phyloP scores from a whole-genome alignment of 306 rosid species.

The Alnus glutinosa region DNA sequence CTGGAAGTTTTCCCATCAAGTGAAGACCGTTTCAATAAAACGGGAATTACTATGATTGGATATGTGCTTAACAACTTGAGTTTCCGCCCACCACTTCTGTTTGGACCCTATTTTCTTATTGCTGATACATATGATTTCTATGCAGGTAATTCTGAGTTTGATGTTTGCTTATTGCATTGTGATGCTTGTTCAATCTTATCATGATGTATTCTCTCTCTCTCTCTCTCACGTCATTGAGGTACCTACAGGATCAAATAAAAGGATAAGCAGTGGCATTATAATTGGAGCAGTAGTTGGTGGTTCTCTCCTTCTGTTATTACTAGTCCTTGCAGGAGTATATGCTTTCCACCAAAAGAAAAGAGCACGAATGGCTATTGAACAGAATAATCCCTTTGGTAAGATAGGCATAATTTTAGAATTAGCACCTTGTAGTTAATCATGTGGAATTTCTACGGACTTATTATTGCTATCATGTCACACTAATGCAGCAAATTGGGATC shows the following conservation, averaged over 20 bases:
- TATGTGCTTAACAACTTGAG: conserved; percentile 48
- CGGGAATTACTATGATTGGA: conserved; percentile 37
- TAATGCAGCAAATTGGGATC: conserved; percentile 49
- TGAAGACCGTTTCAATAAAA: conserved; percentile 42
- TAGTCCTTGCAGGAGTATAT: conserved; percentile 47
- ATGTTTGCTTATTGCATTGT: neutral
- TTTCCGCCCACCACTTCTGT: conserved; percentile 30
- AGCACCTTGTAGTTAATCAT: neutral
- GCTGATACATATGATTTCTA: conserved; percentile 15
- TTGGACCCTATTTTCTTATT: conserved; percentile 52
- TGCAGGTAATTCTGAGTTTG: conserved; percentile 35
- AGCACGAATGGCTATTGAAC: conserved; percentile 37
- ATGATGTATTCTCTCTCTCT: neutral
- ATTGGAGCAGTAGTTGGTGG: conserved; percentile 69
- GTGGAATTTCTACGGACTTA: neutral
- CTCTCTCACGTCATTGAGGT: neutral
- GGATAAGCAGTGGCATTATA: conserved; percentile 36
- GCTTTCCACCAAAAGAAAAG: conserved; percentile 49
- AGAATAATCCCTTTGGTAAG: conserved; percentile 44
- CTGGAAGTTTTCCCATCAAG: conserved; percentile 56
- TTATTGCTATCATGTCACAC: conserved; percentile 21
- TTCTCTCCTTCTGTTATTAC: conserved; percentile 40
- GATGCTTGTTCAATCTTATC: neutral
- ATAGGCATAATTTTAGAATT: neutral
- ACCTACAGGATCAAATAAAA: conserved; percentile 18